Evolutionary conservation across 306 rosid genomes (phyloP), one percentile per base, ranked within the genome.

Genomic region (Canavalia ensiformis): DNA sequence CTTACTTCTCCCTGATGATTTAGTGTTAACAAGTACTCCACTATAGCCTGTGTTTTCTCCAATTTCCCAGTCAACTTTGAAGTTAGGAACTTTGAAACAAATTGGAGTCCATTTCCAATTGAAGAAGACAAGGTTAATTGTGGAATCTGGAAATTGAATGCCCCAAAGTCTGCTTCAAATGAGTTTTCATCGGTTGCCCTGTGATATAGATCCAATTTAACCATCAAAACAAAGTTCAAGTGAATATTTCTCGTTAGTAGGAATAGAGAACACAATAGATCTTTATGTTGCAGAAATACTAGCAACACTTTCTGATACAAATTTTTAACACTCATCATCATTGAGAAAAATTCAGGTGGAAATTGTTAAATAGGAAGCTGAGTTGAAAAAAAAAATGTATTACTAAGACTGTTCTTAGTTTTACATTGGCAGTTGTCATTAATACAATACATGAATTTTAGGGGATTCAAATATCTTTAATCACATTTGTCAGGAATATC

Each of bases 101-200:
- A 89, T 54, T 47, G 41, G 11, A 91, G 71, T 37, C 98, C 98
- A 69, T 92, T 90, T 82, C 98, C 98, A 68, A 94, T 90, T 50
- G 98, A 94, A 74, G 98, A 91, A 37, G 97, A 81, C 13, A 91
- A 80, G 18, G 88, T 81, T 71, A 94, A 83, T 18, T 83, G 89
- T 56, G 97, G 97, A 88, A 74, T 83, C 25, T 89, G 74, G 82
- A 68, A 79, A 81, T 92, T 92, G 59, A 91, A 84, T 72, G 98
- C 97, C 65, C 88, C 89, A 78, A 94, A 92, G 81, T 94, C 98
- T 12, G 90, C 90, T 88, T 94, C 98, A 81, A 94, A 82, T 51
- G 97, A 85, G 79, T 91, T 87, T 83, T 89, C 95, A 88, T 94
- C 97, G 49, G 46, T 92, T 54, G 92, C 93, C 98, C 98, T 92